Percentiles rank a stretch among this genome's conserved stretches.
These are phyloP conservation scores for Candida frijolesensis DNA, from an alignment of 1,139 yeast genomes.

Conservation along the genomic window DNA sequence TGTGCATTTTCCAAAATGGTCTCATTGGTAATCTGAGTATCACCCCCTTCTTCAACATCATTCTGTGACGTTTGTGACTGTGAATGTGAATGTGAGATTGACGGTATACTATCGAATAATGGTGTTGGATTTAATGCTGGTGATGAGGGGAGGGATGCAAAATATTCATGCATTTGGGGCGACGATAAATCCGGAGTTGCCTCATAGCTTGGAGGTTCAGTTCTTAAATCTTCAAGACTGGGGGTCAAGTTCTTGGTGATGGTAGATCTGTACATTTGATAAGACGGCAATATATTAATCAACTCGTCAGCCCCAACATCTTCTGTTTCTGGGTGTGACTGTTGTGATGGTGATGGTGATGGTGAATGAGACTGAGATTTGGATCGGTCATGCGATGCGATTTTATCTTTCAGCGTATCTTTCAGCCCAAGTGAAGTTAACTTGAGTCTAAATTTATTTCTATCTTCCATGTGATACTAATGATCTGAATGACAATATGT, in stretches of 20 bases:
- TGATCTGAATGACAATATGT: not conserved
- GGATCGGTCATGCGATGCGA: constrained; percentile 4
- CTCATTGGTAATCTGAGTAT: constrained; percentile 15
- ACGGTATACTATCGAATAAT: not conserved
- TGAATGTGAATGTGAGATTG: too few relatives aligned
- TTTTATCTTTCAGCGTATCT: not conserved
- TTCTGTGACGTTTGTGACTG: not conserved
- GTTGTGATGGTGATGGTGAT: not conserved
- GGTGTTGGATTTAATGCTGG: constrained; percentile 15
- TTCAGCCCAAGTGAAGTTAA: constrained; percentile 11
- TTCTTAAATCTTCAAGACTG: constrained; percentile 31
- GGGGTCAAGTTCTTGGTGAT: constrained; percentile 41
- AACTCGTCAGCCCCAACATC: constrained; percentile 28
- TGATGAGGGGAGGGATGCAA: constrained; percentile 23
- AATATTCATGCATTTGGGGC: constrained; percentile 21
- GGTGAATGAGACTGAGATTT: not conserved
- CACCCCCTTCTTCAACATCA: constrained; percentile 12
- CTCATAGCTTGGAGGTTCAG: constrained; percentile 42
- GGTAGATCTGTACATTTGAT: constrained; percentile 44
- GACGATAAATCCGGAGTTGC: constrained; percentile 20
- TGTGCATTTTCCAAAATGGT: constrained; percentile 40
- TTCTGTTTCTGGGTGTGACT: constrained; percentile 4
- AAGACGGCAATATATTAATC: constrained; percentile 44
- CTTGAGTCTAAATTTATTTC: constrained; percentile 13
- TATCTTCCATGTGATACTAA: constrained; percentile 11